Evolutionary conservation across 2,329 filamentous ascomycete genomes (phyloP).

Genomic region (Cladosporium sp.): DNA sequence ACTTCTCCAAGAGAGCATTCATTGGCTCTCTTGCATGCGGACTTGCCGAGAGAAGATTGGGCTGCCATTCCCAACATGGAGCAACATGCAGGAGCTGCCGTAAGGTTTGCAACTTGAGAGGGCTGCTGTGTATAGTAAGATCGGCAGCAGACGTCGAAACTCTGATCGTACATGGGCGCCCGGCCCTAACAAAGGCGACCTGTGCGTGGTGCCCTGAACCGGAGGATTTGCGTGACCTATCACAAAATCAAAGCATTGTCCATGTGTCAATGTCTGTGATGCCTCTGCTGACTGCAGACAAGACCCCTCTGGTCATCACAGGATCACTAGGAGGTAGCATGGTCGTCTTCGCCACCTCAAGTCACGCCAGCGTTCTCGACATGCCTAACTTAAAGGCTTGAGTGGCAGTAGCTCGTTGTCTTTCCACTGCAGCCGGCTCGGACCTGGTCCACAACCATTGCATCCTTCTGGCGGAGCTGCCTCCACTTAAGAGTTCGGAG

Average conservation of each 20-base stretch:
- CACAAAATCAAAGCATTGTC: not conserved
- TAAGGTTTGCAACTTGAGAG: not conserved
- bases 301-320: not conserved
- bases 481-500: not conserved
- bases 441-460: not conserved
- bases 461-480: not conserved
- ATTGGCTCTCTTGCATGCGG: not conserved
- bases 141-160: not conserved
- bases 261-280: not conserved
- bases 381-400: not conserved
- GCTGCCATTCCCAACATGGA: not conserved
- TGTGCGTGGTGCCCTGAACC: not conserved
- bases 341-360: not conserved
- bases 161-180: not conserved
- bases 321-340: not conserved
- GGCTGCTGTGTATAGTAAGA: not conserved
- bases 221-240: not conserved
- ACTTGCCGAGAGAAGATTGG: not conserved
- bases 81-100: not conserved
- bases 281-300: not conserved
- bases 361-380: not conserved
- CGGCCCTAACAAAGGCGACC: not conserved
- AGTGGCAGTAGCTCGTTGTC: not conserved
- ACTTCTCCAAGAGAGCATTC: not conserved
- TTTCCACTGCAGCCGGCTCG: not conserved